Evolutionary conservation across 495 filamentous ascomycete genomes (phyloP), one percentile per base, ranked within the genome.

Genomic region (Poronia punctata): DNA sequence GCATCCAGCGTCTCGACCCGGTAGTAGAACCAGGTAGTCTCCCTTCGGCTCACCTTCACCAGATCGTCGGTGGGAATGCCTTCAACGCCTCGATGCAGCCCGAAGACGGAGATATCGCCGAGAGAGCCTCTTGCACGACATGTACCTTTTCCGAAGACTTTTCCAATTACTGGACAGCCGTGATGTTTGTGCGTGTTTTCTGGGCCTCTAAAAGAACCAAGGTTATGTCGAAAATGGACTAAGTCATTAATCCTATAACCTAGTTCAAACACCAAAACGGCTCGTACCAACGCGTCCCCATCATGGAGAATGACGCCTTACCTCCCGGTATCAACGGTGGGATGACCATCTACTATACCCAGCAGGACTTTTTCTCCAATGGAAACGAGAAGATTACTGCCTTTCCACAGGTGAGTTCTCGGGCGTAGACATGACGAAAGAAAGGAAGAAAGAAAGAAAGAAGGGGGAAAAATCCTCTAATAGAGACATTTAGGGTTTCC

Each of bases 291-390:
- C 58, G 64, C 7, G 66, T 75, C 16, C 68, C 68, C 11, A 62
- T 66, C 42, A 65, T 70, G 55, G 62, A 65, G 29, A 71, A 72
- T 50, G 56, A 62, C 14, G 66, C 63, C n/a, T 55, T 71, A 28
- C 65, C 67, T 14, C 51, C 60, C 48, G 65, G 66, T 17, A 66
- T 71, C 49, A 66, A 67, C 41, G 71, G 71, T 5, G 71, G 71
- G 35, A 70, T 75, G 65, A 75, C 71, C 7, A 57, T 73, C 16
- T 75, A 75, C 54, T 75, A 73, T 43, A 72, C 71, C 7, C 67
- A 72, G 50, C 68, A 70, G 35, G 61, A 70, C 45, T 63, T 66
- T 24, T 66, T 49, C 37, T 63, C 59, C 2, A 65, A 71, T 44
- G 65, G 54, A 18, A 66, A 69, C 44, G 45, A 56, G 11, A 65